phyloP scores from a whole-genome alignment of 352 stramenopile species.

The Bremia lactucae region DNA sequence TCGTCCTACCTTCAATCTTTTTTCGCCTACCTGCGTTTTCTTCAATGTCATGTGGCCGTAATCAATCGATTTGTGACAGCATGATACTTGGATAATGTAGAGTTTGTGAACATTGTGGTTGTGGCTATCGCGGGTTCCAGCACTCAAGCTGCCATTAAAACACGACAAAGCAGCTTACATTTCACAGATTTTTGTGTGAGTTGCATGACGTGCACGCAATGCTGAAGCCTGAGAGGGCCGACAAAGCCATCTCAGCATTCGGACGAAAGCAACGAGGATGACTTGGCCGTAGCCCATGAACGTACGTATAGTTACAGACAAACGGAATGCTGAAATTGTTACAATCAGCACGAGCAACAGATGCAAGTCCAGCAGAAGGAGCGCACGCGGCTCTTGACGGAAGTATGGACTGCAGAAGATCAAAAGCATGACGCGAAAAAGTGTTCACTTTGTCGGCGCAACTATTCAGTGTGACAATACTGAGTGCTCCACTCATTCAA shows the following conservation, averaged over 20 bases:
- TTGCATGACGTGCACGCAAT: conserved; percentile 57
- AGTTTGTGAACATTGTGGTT: conserved; percentile 45
- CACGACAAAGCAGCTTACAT: conserved; percentile 3
- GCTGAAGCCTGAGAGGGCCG: conserved; percentile 13
- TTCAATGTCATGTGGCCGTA: too few species aligned
- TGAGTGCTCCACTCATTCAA: too few species aligned
- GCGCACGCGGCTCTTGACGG: conserved; percentile 40
- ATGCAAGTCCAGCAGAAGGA: conserved; percentile 31
- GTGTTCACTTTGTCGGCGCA: conserved; percentile 62
- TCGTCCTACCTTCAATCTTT: too few species aligned
- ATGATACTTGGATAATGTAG: too few species aligned
- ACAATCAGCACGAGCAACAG: conserved; percentile 41
- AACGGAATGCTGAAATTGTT: conserved; percentile 44
- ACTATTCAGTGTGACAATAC: too few species aligned
- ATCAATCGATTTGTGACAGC: too few species aligned
- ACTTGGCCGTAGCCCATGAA: conserved; percentile 18
- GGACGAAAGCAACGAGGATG: conserved; percentile 14
- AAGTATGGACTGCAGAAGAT: conserved; percentile 46
- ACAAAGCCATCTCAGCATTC: conserved; percentile 6
- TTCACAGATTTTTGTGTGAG: conserved; percentile 39
- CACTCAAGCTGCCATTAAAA: conserved; percentile 18
- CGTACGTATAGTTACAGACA: conserved; percentile 57
- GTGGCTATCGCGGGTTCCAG: conserved; percentile 41
- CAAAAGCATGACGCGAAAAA: conserved; percentile 57
- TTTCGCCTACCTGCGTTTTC: too few species aligned